Base-by-base conservation (phyloP, 495 filamentous ascomycete species). In the Lophium mytilinum region DNA sequence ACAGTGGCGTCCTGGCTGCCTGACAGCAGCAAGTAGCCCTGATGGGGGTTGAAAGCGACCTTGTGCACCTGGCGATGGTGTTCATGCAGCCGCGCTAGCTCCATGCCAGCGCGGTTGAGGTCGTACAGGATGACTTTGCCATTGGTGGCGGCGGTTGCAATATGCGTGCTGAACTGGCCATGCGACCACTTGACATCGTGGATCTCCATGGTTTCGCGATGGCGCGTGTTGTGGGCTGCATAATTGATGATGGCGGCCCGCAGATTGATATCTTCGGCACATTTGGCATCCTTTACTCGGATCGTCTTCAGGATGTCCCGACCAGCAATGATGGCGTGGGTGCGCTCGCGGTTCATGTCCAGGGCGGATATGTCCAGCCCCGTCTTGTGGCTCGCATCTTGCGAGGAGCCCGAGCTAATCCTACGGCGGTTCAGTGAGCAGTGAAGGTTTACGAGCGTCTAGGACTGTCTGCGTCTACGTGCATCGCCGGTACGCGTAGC, bases 1-100 rank as follows among this genome's bases (percentile, higher is more conserved):
- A 96, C 87, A 12, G 86, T 88, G 52, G 87, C 87, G 76, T 97
- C 93, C 72, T 96, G 90, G 67, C 91, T 91, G 21, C 88, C 93
- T 4, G 90, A 95, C 21, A 97, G 76, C 37, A 97, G 71, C 75
- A 83, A 81, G 55, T 81, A 82, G 51, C 85, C 83, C 57, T 80
- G 75, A 66, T 88, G 85, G 1, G 93, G 91, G 67, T 91, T 96
- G 71, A 96, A 88, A 41, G 89, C 90, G 37, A 98, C 76, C 60
- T 83, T 83, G 71, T 98, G 92, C 55, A 98, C 86, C 76, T 96
- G 92, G 52, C 94, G 87, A 55, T 78, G 81, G 70, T 96, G 94
- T 67, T 95, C 92, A 62, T 88, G 86, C 57, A 89, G 75, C 53
- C 89, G 83, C 54, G 83, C 84, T 52, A 85, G 76, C 66, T 94